These are phyloP conservation scores for Amesomyces nigricolor DNA, from an alignment of 2,329 filamentous ascomycete species.

Conservation along the genomic window DNA sequence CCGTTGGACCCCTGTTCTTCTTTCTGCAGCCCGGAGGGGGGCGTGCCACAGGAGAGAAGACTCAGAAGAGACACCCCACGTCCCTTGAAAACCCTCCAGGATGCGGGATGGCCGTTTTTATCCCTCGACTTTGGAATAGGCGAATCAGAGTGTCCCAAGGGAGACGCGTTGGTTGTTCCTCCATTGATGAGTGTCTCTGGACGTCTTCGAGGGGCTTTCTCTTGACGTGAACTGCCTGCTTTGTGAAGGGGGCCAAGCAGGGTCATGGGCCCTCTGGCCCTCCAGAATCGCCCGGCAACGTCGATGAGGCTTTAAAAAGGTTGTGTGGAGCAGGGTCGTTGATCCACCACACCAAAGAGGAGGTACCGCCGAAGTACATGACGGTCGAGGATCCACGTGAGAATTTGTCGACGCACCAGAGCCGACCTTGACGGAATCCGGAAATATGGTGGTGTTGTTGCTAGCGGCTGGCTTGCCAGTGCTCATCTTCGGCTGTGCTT, in stretches of 20 bases:
- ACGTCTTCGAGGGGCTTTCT: neutral
- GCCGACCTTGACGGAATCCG: neutral
- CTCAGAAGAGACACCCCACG: slow-evolving; percentile 5
- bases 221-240: too few species aligned
- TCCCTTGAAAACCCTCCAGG: slow-evolving; percentile 2
- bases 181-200: neutral
- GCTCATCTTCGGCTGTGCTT: neutral
- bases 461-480: neutral
- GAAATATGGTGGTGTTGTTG: neutral
- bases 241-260: too few species aligned
- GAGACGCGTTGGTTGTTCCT: neutral
- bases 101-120: neutral
- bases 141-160: neutral
- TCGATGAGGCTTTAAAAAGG: slow-evolving; percentile 14
- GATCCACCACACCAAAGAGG: slow-evolving; percentile 13
- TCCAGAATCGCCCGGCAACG: slow-evolving; percentile 6
- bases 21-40: slow-evolving; percentile 5
- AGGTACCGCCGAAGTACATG: slow-evolving; percentile 13
- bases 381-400: slow-evolving; percentile 1
- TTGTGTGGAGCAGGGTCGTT: slow-evolving; percentile 9
- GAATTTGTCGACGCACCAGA: neutral
- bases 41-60: neutral
- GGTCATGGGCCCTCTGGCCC: neutral
- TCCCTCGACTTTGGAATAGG: neutral
- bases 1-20: slow-evolving; percentile 8